Percentiles rank a stretch among this genome's conserved stretches.
phyloP scores from a whole-genome alignment of 1,284 basidiomycete species.

The Ceratobasidium sp. region DNA sequence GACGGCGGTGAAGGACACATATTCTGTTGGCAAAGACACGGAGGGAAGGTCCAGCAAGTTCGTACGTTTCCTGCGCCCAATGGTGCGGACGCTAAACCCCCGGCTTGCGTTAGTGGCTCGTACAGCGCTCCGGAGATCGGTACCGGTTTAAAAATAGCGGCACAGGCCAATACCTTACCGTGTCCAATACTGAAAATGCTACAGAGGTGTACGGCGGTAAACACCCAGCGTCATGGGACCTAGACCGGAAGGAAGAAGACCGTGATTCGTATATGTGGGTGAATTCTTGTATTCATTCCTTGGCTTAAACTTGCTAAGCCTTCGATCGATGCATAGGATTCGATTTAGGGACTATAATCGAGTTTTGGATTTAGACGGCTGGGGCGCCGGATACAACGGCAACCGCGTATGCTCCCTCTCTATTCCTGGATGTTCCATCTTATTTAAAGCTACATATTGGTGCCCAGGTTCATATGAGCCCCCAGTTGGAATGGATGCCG shows the following conservation, averaged over 20 bases:
- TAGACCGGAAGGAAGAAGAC: not conserved
- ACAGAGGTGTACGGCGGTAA: not conserved
- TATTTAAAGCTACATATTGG: not conserved
- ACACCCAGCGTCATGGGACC: constrained; percentile 8
- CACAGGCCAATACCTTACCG: not conserved
- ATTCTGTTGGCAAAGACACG: constrained; percentile 19
- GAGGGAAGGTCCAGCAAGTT: constrained; percentile 6
- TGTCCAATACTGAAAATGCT: not conserved
- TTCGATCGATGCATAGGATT: not conserved
- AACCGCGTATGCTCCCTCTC: not conserved
- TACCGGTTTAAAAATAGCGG: constrained; percentile 21
- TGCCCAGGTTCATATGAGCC: not conserved
- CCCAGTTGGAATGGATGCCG: constrained; percentile 4
- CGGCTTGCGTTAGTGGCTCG: not conserved
- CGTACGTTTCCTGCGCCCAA: not conserved
- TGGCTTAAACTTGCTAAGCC: not conserved
- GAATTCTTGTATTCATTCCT: not conserved
- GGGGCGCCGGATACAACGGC: constrained; percentile 1
- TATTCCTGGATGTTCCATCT: too few relatives aligned
- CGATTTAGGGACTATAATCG: not conserved
- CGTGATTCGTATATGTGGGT: constrained; percentile 19
- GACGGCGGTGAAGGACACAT: constrained; percentile 4
- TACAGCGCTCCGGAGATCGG: not conserved
- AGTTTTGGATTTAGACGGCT: constrained; percentile 1
- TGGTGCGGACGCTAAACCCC: too few relatives aligned